A percentile compares a stretch with the other conserved stretches of the same genome.
These are phyloP conservation scores for Nannochloris sp. DNA, from an alignment of 139 green algal species.

Conservation along the genomic window DNA sequence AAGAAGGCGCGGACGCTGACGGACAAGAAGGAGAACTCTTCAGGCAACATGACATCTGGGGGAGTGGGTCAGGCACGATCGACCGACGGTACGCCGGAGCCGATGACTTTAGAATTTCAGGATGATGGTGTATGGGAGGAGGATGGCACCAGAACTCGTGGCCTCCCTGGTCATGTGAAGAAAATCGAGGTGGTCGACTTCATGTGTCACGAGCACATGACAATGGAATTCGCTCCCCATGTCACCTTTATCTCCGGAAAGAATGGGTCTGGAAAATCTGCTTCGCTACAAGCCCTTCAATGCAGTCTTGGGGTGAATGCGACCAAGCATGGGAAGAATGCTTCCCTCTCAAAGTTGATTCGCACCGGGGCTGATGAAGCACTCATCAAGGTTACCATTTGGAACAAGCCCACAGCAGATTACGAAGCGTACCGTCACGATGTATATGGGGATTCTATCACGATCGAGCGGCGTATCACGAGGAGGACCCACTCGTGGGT, in stretches of 20 bases:
- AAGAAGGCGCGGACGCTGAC: background rate
- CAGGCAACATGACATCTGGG: too few relatives aligned
- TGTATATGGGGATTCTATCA: conserved; percentile 48
- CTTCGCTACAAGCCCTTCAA: conserved; percentile 44
- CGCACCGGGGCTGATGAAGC: conserved; percentile 20
- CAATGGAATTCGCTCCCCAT: conserved; percentile 19
- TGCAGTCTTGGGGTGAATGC: conserved; percentile 56
- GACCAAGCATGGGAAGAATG: conserved; percentile 39
- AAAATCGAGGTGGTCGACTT: conserved; percentile 23
- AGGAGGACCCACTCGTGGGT: background rate
- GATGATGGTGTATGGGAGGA: background rate
- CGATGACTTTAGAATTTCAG: background rate
- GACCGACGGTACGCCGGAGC: background rate
- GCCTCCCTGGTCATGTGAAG: conserved; percentile 22
- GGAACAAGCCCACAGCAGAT: conserved; percentile 45
- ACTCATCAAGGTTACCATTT: conserved; percentile 46
- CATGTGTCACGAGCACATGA: conserved; percentile 29
- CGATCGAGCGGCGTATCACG: conserved; percentile 46
- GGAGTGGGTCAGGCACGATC: background rate
- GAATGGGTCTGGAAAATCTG: conserved; percentile 26
- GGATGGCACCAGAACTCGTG: conserved; percentile 14
- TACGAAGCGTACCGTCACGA: conserved; percentile 47
- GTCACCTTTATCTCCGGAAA: conserved; percentile 15
- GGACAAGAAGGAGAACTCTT: background rate
- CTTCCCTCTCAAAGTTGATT: conserved; percentile 14